phyloP scores from a whole-genome alignment of 108 stramenopile genomes.

The Bacterosira constricta region DNA sequence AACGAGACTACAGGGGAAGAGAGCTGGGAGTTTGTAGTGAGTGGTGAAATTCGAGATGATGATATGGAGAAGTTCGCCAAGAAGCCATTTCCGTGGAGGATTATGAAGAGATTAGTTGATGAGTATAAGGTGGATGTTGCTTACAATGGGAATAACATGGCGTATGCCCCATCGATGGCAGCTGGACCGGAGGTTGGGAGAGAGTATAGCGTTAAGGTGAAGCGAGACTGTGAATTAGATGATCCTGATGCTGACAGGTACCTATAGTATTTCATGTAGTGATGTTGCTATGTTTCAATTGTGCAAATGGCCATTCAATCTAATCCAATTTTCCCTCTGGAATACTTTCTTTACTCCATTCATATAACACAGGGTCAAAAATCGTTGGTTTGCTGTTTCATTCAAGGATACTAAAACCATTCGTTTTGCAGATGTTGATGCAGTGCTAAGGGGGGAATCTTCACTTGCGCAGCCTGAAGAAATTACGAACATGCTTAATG shows the following conservation, averaged over 20 bases:
- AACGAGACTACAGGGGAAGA: conserved; percentile 9
- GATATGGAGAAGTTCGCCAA: conserved; percentile 13
- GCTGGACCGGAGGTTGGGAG: not conserved
- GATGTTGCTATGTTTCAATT: too few relatives aligned
- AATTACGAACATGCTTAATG: not conserved
- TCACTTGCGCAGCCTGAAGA: conserved; percentile 2
- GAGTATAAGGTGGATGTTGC: conserved; percentile 3
- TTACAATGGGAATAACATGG: conserved; percentile 1
- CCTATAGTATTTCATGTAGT: too few relatives aligned
- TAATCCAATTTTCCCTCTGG: too few relatives aligned
- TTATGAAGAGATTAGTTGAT: conserved; percentile 9
- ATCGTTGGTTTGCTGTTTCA: not conserved
- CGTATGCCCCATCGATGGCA: not conserved
- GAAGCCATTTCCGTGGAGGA: not conserved
- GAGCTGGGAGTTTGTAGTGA: not conserved
- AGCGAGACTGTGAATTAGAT: conserved; percentile 4
- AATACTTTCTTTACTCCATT: too few relatives aligned
- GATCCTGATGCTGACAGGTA: conserved; percentile 7
- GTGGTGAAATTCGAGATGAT: not conserved
- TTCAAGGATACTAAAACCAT: conserved; percentile 2
- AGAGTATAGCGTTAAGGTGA: conserved; percentile 7
- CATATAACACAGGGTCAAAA: not conserved
- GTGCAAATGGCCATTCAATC: too few relatives aligned
- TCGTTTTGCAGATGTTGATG: not conserved
- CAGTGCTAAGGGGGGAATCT: not conserved